phyloP scores from a whole-genome alignment of 352 stramenopile species.

The Pythium utonaiense region DNA sequence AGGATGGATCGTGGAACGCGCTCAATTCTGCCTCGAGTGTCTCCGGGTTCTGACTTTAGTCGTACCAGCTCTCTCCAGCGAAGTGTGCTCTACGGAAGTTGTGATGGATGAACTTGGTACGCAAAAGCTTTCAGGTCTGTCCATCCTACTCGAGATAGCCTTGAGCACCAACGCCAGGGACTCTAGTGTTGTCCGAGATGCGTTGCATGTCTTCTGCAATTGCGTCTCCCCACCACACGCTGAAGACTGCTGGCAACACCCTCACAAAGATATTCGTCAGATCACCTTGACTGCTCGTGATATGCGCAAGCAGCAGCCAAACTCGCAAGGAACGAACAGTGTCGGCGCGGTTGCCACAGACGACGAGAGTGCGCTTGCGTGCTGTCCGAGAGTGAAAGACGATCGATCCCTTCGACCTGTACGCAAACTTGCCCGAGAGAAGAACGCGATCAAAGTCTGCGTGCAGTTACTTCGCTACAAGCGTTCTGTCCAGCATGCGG shows the following conservation, averaged over 20 bases:
- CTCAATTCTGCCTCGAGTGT: constrained; percentile 77
- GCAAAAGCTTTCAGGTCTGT: constrained; percentile 51
- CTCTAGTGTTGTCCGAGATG: constrained; percentile 70
- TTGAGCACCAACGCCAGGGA: constrained; percentile 71
- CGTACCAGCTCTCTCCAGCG: constrained; percentile 56
- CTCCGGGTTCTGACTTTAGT: constrained; percentile 73
- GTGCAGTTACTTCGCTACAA: constrained; percentile 86
- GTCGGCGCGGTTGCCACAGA: not conserved
- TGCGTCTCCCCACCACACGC: constrained; percentile 74
- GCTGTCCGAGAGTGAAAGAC: constrained; percentile 56
- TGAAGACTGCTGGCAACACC: constrained; percentile 83
- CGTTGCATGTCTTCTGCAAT: constrained; percentile 77
- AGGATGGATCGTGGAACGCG: constrained; percentile 73
- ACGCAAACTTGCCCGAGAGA: constrained; percentile 66
- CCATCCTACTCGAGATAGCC: constrained; percentile 73
- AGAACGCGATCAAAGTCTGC: constrained; percentile 86
- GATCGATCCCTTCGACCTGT: constrained; percentile 68
- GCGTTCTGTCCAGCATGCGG: constrained; percentile 80
- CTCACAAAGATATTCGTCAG: constrained; percentile 80
- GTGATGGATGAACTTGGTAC: constrained; percentile 37
- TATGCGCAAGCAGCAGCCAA: constrained; percentile 41
- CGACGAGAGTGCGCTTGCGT: constrained; percentile 31
- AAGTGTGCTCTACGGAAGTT: constrained; percentile 78
- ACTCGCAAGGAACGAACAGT: not conserved
- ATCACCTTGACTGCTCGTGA: constrained; percentile 69